These are phyloP conservation scores for Exophiala phaeomuriformis DNA, from an alignment of 2,329 filamentous ascomycete species.

Conservation along the genomic window DNA sequence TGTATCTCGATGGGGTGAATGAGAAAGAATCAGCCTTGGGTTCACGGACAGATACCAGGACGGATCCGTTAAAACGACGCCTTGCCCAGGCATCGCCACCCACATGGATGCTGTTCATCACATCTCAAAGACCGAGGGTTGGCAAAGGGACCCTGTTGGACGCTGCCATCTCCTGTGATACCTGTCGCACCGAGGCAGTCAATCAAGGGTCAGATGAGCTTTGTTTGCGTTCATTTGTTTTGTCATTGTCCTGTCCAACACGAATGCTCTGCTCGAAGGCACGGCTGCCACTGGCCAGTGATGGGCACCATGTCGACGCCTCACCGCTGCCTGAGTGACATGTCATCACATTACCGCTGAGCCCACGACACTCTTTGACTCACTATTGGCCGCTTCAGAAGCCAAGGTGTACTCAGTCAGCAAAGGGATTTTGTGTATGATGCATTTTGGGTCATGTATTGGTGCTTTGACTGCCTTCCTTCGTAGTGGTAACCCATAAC, in stretches of 20 bases:
- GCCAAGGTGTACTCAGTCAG: background rate
- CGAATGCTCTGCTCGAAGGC: background rate
- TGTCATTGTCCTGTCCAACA: background rate
- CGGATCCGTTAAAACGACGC: background rate
- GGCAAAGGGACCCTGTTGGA: background rate
- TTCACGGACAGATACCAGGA: too few relatives aligned
- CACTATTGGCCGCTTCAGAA: background rate
- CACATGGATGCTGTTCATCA: too few relatives aligned
- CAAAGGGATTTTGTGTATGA: background rate
- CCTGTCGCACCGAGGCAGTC: background rate
- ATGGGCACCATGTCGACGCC: background rate
- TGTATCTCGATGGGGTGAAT: background rate
- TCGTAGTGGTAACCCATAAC: background rate
- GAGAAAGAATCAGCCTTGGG: background rate
- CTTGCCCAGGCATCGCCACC: background rate
- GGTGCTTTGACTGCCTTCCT: background rate
- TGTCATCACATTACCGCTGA: background rate
- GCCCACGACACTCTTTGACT: background rate
- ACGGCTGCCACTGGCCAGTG: background rate
- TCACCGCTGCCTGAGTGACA: slow-evolving; percentile 2
- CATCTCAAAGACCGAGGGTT: background rate
- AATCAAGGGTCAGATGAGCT: background rate
- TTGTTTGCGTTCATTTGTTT: background rate
- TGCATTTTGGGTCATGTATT: background rate
- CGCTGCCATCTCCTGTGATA: too few relatives aligned